Base-by-base conservation (phyloP, 2,329 filamentous ascomycete genomes). In the Sclerotinia minor region DNA sequence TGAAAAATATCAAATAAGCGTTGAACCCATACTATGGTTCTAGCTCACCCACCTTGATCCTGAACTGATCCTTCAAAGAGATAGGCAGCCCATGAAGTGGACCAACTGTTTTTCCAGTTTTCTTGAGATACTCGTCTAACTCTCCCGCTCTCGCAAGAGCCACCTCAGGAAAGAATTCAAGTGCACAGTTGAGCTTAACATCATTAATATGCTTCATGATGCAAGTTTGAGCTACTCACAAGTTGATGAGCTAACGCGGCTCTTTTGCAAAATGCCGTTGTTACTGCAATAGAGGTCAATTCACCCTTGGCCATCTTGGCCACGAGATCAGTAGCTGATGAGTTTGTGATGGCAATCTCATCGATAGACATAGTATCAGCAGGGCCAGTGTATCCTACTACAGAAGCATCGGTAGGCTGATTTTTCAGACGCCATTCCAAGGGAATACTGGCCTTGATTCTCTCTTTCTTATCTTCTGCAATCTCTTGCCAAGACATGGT, bases 21-120 rank as follows among this genome's bases (percentile, higher is more conserved):
- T 1, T 26, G 2, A 47, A 8, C 7, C 7, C 19, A 13, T 11
- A 4, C 11, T 15, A 1, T 29, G 38, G 32, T 17, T 15, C 13
- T 7, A 41, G 2, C 32, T 3, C 0, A 54, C 58, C 47, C 44
- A 73, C 86, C 68, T 83, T 83, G 53, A 89, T 79, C 32, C 88
- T 83, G 76, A 89, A 89, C 19, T 86, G 85, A 64, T 89, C 87
- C 75, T 90, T 87, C 50, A 88, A 78, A 0, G 83, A 47, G n/a
- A 87, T 80, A 0, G 85, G 85, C 0, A 87, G 78, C 2, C 88
- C 88, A 77, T 90, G 87, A 13, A 91, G 79, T 5, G 87, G 86
- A 0, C 88, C 88, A 6, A 84, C 71, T 0, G 82, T 77, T 70
- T 79, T 78, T 0, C 80, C 79, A 5, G 78, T 78, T 11, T 71